Evolutionary conservation across 1,139 yeast genomes (phyloP).

Genomic region (Saccharomyces hybrid): DNA sequence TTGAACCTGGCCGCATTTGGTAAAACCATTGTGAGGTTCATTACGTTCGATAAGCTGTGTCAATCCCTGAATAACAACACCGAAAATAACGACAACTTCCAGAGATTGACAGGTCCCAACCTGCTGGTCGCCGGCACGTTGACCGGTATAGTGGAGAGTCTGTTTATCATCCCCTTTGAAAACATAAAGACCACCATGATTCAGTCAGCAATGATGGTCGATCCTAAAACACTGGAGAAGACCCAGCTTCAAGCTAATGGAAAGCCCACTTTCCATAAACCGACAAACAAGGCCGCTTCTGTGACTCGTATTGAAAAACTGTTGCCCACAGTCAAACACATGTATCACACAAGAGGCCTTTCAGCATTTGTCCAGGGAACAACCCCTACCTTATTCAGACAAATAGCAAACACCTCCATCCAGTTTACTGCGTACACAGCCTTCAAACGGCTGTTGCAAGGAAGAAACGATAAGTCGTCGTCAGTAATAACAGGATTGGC

Average conservation of each 20-base stretch:
- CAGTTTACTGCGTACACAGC: slow-evolving; percentile 79
- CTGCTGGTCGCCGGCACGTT: slow-evolving; percentile 77
- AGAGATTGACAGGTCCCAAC: slow-evolving; percentile 51
- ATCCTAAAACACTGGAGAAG: slow-evolving; percentile 7
- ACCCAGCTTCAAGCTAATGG: background rate
- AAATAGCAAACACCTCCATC: slow-evolving; percentile 68
- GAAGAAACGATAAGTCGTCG: slow-evolving; percentile 36
- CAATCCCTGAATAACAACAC: slow-evolving; percentile 52
- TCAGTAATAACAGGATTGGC: slow-evolving; percentile 52
- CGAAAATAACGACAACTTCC: slow-evolving; percentile 42
- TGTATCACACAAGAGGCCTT: slow-evolving; percentile 67
- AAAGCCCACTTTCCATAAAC: slow-evolving; percentile 22
- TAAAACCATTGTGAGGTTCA: slow-evolving; percentile 66
- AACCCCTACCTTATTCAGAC: slow-evolving; percentile 70
- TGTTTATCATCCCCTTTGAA: slow-evolving; percentile 87
- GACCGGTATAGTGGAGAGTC: slow-evolving; percentile 75
- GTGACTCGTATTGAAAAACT: slow-evolving; percentile 11
- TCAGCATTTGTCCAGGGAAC: slow-evolving; percentile 79
- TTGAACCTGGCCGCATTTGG: slow-evolving; percentile 66
- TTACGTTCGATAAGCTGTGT: slow-evolving; percentile 69
- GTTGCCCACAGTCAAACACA: slow-evolving; percentile 45
- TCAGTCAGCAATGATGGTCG: slow-evolving; percentile 45
- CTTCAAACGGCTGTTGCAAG: slow-evolving; percentile 59
- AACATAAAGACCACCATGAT: slow-evolving; percentile 80
- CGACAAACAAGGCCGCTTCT: slow-evolving; percentile 7